Base-by-base conservation (phyloP, 2,329 filamentous ascomycete genomes). In the Colletotrichum liriopes region DNA sequence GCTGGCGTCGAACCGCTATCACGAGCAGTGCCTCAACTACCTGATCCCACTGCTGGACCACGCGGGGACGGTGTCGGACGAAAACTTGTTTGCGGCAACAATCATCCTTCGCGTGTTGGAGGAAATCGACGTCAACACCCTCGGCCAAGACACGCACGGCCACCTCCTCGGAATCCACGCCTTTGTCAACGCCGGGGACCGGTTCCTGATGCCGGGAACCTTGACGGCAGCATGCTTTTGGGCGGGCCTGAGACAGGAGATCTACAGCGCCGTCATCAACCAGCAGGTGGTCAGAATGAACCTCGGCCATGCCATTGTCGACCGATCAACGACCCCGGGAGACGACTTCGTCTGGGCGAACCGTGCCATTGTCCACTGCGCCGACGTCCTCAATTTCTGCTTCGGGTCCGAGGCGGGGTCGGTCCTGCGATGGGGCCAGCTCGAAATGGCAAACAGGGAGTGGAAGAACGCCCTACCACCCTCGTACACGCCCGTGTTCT, bases 361-460 rank as follows among this genome's bases (percentile, higher is more conserved):
- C 77, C 85, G 90, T n/a, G 89, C 90, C 29, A 85, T 92, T 0
- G 85, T 90, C 2, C 88, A 91, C 75, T 90, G 89, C 64, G 89
- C 90, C 29, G 89, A 92, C 73, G 88, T 92, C 2, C 80, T 92
- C 26, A 89, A 91, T 73, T 91, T 87, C 76, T 92, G 90, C 77
- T 92, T 91, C 75, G 85, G 86, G 5, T 79, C 84, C 29, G 74
- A 77, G 77, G 70, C 72, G 41, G 70, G 64, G 47, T 69, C 69
- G 26, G 64, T 62, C 2, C 51, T 73, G 43, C 72, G 60, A 63
- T 74, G 73, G 73, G 67, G 67, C 56, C 66, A 71, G 43, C 67
- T 74, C n/a, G 67, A 67, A 20, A 69, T 71, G 62, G 73, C 73
- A 26, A 74, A 74, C 71, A 71, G 68, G 43, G 67, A 73, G 41